A percentile compares a stretch with the other conserved stretches of the same genome.
These are phyloP conservation scores for Chernovozyma sophiae-reginae DNA, from an alignment of 1,139 yeast species.

Conservation along the genomic window DNA sequence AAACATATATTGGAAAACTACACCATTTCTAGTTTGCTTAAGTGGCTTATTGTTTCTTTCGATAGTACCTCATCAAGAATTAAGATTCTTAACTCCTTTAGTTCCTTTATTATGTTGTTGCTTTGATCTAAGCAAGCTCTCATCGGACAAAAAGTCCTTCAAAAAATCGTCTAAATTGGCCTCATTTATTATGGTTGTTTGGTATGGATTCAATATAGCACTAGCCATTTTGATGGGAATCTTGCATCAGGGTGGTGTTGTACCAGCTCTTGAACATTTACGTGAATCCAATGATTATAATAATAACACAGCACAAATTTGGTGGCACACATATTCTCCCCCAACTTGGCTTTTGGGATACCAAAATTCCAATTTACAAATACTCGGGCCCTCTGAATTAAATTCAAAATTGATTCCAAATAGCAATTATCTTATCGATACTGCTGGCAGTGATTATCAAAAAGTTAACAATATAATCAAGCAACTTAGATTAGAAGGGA, in stretches of 20 bases:
- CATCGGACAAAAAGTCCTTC: neutral
- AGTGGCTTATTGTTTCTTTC: slow-evolving; percentile 67
- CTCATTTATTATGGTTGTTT: slow-evolving; percentile 30
- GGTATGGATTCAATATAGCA: slow-evolving; percentile 63
- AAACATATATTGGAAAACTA: slow-evolving; percentile 35
- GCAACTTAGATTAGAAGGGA: slow-evolving; percentile 7
- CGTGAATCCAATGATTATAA: slow-evolving; percentile 13
- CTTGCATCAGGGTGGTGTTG: slow-evolving; percentile 86
- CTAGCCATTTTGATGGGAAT: slow-evolving; percentile 71
- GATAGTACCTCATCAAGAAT: slow-evolving; percentile 83
- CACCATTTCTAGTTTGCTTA: slow-evolving; percentile 54
- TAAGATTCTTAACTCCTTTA: slow-evolving; percentile 75
- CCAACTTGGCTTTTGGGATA: slow-evolving; percentile 81
- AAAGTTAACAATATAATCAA: slow-evolving; percentile 16
- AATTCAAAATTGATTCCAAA: too few species aligned
- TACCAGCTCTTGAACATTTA: slow-evolving; percentile 54
- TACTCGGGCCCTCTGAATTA: slow-evolving; percentile 14
- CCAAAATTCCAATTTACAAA: slow-evolving; percentile 12
- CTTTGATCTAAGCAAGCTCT: slow-evolving; percentile 38
- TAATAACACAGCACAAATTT: slow-evolving; percentile 41
- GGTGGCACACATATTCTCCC: slow-evolving; percentile 96
- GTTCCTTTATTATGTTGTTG: slow-evolving; percentile 69
- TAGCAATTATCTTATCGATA: slow-evolving; percentile 33
- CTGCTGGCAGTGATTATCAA: slow-evolving; percentile 51
- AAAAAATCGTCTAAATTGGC: slow-evolving; percentile 7